Evolutionary conservation across 1,139 yeast species (phyloP), one percentile per base, ranked within the genome.

Genomic region (Insectozyma bohioensis): DNA sequence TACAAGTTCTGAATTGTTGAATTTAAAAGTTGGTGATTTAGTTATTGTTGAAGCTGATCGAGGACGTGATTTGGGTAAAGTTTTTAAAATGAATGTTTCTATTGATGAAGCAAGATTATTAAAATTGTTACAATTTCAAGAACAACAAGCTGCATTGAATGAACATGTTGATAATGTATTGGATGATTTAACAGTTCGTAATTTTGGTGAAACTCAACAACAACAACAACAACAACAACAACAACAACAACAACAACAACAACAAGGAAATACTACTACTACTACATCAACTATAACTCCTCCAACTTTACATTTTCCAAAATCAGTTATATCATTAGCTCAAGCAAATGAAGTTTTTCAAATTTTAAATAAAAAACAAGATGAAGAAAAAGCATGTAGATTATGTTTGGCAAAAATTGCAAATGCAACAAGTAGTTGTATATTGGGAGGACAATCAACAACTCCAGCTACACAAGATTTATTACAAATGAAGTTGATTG

Each of bases 41-140:
- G 96, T 92, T 10, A 81, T 90, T 45, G 96, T 90, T 23, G 97
- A 92, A 56, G 98, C 97, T n/a, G 98, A 92, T 55, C 72, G 98
- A 31, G 98, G 98, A 25, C 72, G 85, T 33, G 98, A 92, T 61
- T 64, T 92, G 43, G 97, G 97, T 15, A 77, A 80, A 49, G 78
- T 92, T 26, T 75, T 81, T 21, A 80, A 78, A 45, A 70, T 85
- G 42, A 70, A 75, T 40, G 75, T 90, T 18, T 67, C 81, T 3
- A 64, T 81, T 25, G 90, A 85, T 45, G 82, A 85, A 51, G 74
- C 74, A 20, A 49, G 83, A 45, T 53, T 78, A 37, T 54, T 75
- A 52, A 75, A 75, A 45, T 61, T 73, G 48, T 61, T 75, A 35
- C 81, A 75, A 46, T 68, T 65, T 43, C 73, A 74, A 48, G 80